These are phyloP conservation scores for Ophiostoma fasciatum DNA, from an alignment of 2,329 filamentous ascomycete genomes.

Conservation along the genomic window DNA sequence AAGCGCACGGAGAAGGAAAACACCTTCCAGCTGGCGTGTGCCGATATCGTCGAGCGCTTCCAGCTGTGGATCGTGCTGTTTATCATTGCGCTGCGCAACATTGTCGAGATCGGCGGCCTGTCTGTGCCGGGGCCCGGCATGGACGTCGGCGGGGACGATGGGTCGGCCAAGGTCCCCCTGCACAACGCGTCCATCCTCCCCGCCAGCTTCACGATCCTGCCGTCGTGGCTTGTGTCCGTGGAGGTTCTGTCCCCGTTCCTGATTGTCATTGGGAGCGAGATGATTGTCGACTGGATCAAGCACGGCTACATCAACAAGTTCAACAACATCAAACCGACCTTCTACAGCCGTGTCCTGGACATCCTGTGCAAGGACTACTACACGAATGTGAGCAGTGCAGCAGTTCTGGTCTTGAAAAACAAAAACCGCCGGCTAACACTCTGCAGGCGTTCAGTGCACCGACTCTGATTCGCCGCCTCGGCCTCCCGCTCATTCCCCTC, in stretches of 20 bases:
- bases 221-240: constrained; percentile 59
- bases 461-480: constrained; percentile 76
- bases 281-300: constrained; percentile 93
- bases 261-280: constrained; percentile 88
- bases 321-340: constrained; percentile 84
- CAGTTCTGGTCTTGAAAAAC: no score
- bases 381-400: constrained; percentile 75
- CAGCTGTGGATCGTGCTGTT: constrained; percentile 95
- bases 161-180: constrained; percentile 40
- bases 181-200: constrained; percentile 66
- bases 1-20: constrained; percentile 99
- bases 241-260: constrained; percentile 88
- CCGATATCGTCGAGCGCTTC: constrained; percentile 92
- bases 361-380: constrained; percentile 97
- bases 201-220: constrained; percentile 79
- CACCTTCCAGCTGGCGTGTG: constrained; percentile 88
- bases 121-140: constrained; percentile 43
- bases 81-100: constrained; percentile 90
- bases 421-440: no score
- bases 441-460: constrained; percentile 75
- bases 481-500: constrained; percentile 79
- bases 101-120: constrained; percentile 85
- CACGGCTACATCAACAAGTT: constrained; percentile 98
- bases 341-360: constrained; percentile 83
- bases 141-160: constrained; percentile 29